phyloP scores from a whole-genome alignment of 768 basidiomycete genomes.

The Chiua virens region DNA sequence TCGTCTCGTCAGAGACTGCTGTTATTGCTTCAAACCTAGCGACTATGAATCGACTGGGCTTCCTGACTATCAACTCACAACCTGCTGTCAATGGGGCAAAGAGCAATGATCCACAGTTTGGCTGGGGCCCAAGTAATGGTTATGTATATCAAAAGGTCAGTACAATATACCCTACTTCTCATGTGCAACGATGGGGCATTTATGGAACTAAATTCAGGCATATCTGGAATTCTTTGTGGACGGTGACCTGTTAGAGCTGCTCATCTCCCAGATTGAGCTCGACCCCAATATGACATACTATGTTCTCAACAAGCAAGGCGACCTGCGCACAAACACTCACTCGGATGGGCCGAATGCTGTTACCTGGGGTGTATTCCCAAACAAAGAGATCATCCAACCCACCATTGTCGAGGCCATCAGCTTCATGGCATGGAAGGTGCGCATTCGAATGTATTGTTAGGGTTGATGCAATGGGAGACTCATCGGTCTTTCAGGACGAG shows the following conservation, averaged over 20 bases:
- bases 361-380: slow-evolving; percentile 97
- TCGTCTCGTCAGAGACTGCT: slow-evolving; percentile 79
- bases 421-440: slow-evolving; percentile 97
- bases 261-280: slow-evolving; percentile 80
- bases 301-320: slow-evolving; percentile 94
- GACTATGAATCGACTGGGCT: slow-evolving; percentile 87
- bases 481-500: slow-evolving; percentile 65
- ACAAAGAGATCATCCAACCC: slow-evolving; percentile 94
- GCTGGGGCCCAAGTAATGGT: slow-evolving; percentile 93
- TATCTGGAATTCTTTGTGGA: slow-evolving; percentile 95
- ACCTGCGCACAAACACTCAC: slow-evolving; percentile 91
- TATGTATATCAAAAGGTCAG: slow-evolving; percentile 93
- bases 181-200: neutral
- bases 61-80: slow-evolving; percentile 96
- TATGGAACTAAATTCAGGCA: slow-evolving; percentile 51
- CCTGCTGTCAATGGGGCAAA: slow-evolving; percentile 89
- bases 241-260: slow-evolving; percentile 66
- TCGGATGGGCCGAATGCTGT: slow-evolving; percentile 98
- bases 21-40: slow-evolving; percentile 78
- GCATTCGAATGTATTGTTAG: slow-evolving; percentile 13
- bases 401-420: slow-evolving; percentile 97
- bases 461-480: neutral
- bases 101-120: slow-evolving; percentile 82
- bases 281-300: slow-evolving; percentile 94
- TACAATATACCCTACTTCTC: neutral